Percentiles rank a stretch among this genome's conserved stretches.
phyloP scores from a whole-genome alignment of 1,284 basidiomycete species.

The Trametes versicolor region DNA sequence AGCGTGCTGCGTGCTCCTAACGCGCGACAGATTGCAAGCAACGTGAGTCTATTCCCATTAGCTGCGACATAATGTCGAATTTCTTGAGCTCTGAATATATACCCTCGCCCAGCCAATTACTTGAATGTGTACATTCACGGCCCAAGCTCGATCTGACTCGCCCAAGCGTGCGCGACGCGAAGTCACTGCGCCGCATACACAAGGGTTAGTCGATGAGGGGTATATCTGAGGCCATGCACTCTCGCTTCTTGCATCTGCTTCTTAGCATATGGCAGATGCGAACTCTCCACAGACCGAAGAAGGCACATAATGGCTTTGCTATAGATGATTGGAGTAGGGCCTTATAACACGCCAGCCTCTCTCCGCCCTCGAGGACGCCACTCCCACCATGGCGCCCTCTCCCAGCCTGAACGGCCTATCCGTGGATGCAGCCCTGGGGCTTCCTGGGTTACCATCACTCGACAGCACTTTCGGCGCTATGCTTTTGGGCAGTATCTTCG shows the following conservation, averaged over 20 bases:
- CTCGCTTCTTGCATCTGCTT: not conserved
- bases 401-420: not conserved
- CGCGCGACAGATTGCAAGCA: no score
- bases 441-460: not conserved
- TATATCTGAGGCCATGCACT: not conserved
- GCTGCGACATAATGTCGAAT: no score
- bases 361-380: not conserved
- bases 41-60: no score
- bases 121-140: no score
- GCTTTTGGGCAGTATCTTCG: not conserved
- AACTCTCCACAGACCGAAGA: not conserved
- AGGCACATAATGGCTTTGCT: not conserved
- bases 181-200: no score
- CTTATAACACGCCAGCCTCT: not conserved
- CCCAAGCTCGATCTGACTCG: no score
- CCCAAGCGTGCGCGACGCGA: no score
- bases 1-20: no score
- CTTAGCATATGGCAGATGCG: not conserved
- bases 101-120: no score
- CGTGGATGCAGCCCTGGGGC: not conserved
- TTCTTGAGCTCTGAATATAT: no score
- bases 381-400: not conserved
- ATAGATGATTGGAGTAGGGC: not conserved
- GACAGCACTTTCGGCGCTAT: constrained; percentile 3
- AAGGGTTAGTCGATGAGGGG: not conserved